Base-by-base conservation (phyloP, 108 stramenopile species). In the Pseudonitzschia pungens region DNA sequence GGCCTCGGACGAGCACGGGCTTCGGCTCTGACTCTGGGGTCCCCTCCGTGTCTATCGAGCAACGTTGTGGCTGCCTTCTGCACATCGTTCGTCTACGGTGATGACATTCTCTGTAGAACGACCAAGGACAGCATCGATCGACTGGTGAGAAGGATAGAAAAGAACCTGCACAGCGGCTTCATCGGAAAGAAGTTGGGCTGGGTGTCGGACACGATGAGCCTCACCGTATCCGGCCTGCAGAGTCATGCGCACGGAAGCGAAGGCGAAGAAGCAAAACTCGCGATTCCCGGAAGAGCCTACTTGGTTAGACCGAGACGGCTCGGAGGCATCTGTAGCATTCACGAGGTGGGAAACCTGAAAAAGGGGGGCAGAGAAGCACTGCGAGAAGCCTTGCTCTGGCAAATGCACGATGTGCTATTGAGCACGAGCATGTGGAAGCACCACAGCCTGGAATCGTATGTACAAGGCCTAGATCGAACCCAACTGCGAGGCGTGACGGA, bases 371-470 rank as follows among this genome's bases (percentile, higher is more conserved):
- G 93, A 65, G 93, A 94, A 65, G 83, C 90, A 11, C 71, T 94
- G 26, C 83, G 93, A 56, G 90, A 89, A 9, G 74, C 86, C 9
- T 70, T 95, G 31, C 72, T 95, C 33, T 95, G 94, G 94, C 92
- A 92, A 74, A 73, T 95, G 59, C 81, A 95, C 72, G 94, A 92
- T 68, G 77, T 95, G 28, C 77, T 95, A 24, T 73, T 95, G 52
- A 91, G 89, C 58, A 82, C 77, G 32, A 92, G 92, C 77, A 70
- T 95, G 70, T 89, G 89, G 87, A 84, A 81, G 45, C 94, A 95
- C 74, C 91, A 92, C 72, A 52, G 74, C 15, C 70, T 89, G 56
- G 77, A 85, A 59, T 72, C 88, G 0, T 95, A 95, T 60, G 89
- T 95, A 79, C 77, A 86, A n/a, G 86, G 87, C 50, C 69, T 95